Conservation (phyloP, 179 eudicot genomes). For the Vitellaria paradoxa region DNA sequence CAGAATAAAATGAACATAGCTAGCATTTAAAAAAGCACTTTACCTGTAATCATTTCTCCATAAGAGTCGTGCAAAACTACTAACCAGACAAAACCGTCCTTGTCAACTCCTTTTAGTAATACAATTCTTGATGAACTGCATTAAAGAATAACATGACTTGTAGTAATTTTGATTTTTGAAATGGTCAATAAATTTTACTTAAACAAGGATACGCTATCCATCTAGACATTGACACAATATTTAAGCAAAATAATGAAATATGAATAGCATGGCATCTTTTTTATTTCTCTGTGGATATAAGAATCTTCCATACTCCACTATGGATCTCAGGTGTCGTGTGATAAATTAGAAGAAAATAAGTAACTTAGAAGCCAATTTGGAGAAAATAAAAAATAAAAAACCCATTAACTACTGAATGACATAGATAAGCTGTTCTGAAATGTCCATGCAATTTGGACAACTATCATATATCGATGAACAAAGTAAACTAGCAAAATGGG, state of each 20-base stretch:
- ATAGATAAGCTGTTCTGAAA: constrained; percentile 1
- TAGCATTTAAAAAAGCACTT: constrained; percentile 10
- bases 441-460: not conserved
- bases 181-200: constrained; percentile 1
- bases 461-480: not conserved
- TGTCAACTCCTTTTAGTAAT: constrained; percentile 84
- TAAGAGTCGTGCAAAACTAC: constrained; percentile 14
- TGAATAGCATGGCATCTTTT: not conserved
- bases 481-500: not conserved
- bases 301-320: not conserved
- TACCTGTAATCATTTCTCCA: not conserved
- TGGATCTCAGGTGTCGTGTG: not conserved
- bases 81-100: constrained; percentile 94
- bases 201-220: not conserved
- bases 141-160: constrained; percentile 16
- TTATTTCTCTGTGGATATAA: not conserved
- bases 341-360: not conserved
- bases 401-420: not conserved
- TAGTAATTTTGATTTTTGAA: not conserved
- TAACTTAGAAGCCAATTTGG: not conserved
- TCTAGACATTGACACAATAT: not conserved
- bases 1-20: constrained; percentile 10
- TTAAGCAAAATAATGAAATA: not conserved
- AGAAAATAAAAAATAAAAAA: not conserved
- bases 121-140: constrained; percentile 93